Conservation (phyloP, 257 asterid species). For the Solanum infundibuliforme region DNA sequence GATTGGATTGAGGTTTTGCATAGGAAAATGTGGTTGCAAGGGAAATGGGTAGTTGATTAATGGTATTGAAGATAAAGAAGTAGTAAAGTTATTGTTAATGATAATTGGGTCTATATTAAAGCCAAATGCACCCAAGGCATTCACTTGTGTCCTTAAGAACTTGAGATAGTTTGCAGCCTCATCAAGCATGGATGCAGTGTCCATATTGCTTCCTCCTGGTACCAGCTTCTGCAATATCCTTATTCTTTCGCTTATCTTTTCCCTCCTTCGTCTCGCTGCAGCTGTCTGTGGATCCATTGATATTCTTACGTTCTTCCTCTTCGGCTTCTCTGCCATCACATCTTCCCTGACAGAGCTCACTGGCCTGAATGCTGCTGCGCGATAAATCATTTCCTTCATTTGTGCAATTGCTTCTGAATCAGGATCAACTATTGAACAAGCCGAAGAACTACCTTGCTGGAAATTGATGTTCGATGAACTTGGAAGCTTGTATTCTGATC, state of each 20-base stretch:
- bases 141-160: slow-evolving; percentile 75
- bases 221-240: slow-evolving; percentile 80
- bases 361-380: slow-evolving; percentile 87
- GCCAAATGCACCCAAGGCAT: slow-evolving; percentile 56
- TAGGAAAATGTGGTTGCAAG: slow-evolving; percentile 40
- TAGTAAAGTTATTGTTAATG: neutral
- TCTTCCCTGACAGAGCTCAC: slow-evolving; percentile 45
- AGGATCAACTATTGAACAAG: slow-evolving; percentile 43
- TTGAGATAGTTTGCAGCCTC: slow-evolving; percentile 93
- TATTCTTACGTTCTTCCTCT: slow-evolving; percentile 60
- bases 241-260: slow-evolving; percentile 80
- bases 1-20: slow-evolving; percentile 24
- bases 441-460: slow-evolving; percentile 43
- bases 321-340: slow-evolving; percentile 44
- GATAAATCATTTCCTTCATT: slow-evolving; percentile 88
- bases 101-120: slow-evolving; percentile 23
- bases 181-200: slow-evolving; percentile 96
- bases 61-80: neutral
- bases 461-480: slow-evolving; percentile 57
- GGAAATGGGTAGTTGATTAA: slow-evolving; percentile 29
- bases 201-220: slow-evolving; percentile 95
- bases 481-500: slow-evolving; percentile 15
- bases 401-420: slow-evolving; percentile 84
- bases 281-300: slow-evolving; percentile 90
- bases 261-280: slow-evolving; percentile 93